Evolutionary conservation across 2,329 filamentous ascomycete genomes (phyloP), one percentile per base, ranked within the genome.

Genomic region (Geosmithia morbida): DNA sequence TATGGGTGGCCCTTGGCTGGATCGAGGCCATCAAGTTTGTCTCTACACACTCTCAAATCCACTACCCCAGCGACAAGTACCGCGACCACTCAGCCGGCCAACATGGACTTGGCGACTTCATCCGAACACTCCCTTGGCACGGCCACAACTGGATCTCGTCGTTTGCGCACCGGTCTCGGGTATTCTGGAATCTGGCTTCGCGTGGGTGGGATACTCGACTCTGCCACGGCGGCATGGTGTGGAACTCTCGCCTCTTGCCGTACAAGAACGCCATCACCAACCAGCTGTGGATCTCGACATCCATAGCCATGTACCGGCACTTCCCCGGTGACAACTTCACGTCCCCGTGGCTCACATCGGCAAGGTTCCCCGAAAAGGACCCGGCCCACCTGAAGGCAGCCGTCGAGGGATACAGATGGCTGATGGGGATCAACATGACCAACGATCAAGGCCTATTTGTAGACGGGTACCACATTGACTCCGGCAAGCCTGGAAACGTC

Each of bases 251-350:
- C 37, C 66, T 90, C 26, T 64, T 73, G 40, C 87, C 88, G 0
- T 97, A 96, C 68, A 97, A 96, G 60, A 97, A 97, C 57, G 87
- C 90, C 52, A 94, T 97, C 56, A 97, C 90, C 29, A 96, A 96
- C 58, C 80, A 96, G 60, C 75, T 96, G 1, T 96, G 77, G 65
- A 86, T 96, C 50, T 74, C 89, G 0, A 87, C 87, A 0, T 92
- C 85, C 19, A 76, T 90, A 37, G 77, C 75, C 47, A 96, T 97
- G 90, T 96, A 94, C 59, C 73, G 92, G 5, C 76, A 90, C 58
- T 94, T 89, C 53, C 87, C 89, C 0, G 86, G 87, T 1, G 87
- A 95, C 59, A 64, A 72, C 37, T 87, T 89, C 52, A 69, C 74
- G 18, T 81, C 81, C 0, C 86, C 86, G 0, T 92, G 84, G 62